Percentiles rank a stretch among this genome's conserved stretches.
These are phyloP conservation scores for Grammothele lineata DNA, from an alignment of 768 basidiomycete genomes.

Conservation along the genomic window DNA sequence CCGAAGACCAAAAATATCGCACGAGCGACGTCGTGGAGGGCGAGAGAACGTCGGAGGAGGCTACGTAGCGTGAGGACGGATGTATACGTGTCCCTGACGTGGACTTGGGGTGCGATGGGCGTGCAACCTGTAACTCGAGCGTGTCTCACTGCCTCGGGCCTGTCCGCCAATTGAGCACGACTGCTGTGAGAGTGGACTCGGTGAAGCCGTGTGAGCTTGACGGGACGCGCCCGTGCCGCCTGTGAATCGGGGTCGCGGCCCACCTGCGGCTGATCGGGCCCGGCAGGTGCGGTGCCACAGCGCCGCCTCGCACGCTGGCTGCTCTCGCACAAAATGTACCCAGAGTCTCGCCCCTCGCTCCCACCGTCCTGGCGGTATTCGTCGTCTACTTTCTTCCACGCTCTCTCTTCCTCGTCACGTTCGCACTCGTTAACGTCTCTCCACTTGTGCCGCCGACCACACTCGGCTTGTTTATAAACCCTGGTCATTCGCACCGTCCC, in stretches of 20 bases:
- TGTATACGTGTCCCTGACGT: constrained; percentile 6
- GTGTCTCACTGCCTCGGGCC: constrained; percentile 8
- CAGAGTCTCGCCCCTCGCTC: no score
- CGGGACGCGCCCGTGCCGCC: neutral
- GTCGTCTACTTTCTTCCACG: no score
- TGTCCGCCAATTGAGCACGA: constrained; percentile 2
- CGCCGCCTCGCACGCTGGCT: constrained; percentile 12
- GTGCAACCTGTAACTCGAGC: constrained; percentile 7
- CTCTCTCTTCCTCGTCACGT: no score
- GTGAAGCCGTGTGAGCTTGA: neutral
- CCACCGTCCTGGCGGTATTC: no score
- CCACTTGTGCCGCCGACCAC: no score
- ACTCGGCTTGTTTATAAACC: constrained; percentile 6
- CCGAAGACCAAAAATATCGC: constrained; percentile 81
- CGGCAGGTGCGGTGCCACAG: no score
- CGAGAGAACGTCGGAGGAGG: constrained; percentile 20
- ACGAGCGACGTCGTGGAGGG: constrained; percentile 39
- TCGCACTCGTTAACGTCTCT: no score
- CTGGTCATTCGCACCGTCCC: neutral
- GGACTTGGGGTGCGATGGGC: constrained; percentile 10
- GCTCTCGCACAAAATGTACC: no score
- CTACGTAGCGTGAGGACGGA: constrained; percentile 4
- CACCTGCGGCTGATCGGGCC: constrained; percentile 1
- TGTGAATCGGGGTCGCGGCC: constrained; percentile 4
- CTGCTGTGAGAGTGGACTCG: constrained; percentile 3